A percentile compares a stretch with the other conserved stretches of the same genome.
Conservation (phyloP, 2,329 filamentous ascomycete species). For the Curvularia sp. region DNA sequence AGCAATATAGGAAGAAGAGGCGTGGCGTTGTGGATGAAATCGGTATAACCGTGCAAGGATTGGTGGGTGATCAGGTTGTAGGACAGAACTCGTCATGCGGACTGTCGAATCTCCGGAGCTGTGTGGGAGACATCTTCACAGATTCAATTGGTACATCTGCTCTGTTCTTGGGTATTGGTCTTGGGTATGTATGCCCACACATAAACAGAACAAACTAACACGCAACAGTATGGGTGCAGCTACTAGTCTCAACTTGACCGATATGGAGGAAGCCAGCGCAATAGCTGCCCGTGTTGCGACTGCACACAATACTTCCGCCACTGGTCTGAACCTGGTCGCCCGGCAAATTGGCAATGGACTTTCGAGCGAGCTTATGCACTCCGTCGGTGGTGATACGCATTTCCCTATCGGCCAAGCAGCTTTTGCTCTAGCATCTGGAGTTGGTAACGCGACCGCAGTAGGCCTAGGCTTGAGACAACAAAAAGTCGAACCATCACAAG, state of each 20-base stretch:
- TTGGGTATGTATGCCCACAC: constrained; percentile 29
- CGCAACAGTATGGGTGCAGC: constrained; percentile 32
- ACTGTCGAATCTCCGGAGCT: constrained; percentile 20
- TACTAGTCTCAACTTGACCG: constrained; percentile 37
- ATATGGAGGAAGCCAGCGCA: constrained; percentile 22
- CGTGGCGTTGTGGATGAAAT: constrained; percentile 23
- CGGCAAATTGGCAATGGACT: constrained; percentile 39
- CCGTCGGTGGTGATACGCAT: constrained; percentile 8
- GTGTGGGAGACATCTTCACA: constrained; percentile 21
- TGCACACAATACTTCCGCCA: constrained; percentile 29
- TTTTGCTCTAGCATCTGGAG: constrained; percentile 38
- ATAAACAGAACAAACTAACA: constrained; percentile 12
- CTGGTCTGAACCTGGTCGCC: constrained; percentile 33
- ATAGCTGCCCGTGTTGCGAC: constrained; percentile 31
- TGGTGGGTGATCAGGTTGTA: constrained; percentile 6
- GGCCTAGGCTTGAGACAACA: constrained; percentile 35
- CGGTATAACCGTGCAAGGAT: constrained; percentile 10
- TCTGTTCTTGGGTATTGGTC: constrained; percentile 40
- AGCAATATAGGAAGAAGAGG: constrained; percentile 9
- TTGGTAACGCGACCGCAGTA: constrained; percentile 36
- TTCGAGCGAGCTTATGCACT: constrained; percentile 29
- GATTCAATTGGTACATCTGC: constrained; percentile 34
- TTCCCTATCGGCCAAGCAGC: constrained; percentile 28
- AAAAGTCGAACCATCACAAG: constrained; percentile 26
- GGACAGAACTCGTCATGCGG: constrained; percentile 22